phyloP scores from a whole-genome alignment of 352 stramenopile genomes.

The Pseudoperonospora humuli region DNA sequence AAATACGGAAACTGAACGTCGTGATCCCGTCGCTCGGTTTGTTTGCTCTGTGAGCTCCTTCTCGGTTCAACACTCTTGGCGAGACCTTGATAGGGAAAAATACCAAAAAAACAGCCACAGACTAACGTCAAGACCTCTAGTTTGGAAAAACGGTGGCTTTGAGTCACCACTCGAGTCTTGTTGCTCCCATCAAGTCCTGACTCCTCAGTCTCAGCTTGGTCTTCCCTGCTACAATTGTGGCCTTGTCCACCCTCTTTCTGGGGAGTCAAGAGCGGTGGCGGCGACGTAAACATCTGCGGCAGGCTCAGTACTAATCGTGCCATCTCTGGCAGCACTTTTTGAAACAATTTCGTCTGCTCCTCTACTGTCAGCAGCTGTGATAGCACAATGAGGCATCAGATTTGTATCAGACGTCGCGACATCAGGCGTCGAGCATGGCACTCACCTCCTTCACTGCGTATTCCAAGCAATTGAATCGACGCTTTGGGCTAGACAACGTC shows the following conservation, averaged over 20 bases:
- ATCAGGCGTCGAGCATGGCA: neutral
- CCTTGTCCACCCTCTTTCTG: slow-evolving; percentile 1
- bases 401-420: neutral
- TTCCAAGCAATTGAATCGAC: slow-evolving; percentile 32
- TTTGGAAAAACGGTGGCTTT: slow-evolving; percentile 34
- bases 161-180: slow-evolving; percentile 13
- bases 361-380: slow-evolving; percentile 30
- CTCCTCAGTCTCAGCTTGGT: neutral
- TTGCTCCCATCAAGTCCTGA: neutral
- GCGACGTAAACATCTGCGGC: slow-evolving; percentile 37
- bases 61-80: slow-evolving; percentile 12
- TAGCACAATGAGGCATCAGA: neutral
- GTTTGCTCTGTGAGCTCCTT: slow-evolving; percentile 1
- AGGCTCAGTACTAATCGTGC: slow-evolving; percentile 36
- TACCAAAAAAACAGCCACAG: slow-evolving; percentile 49
- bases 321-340: slow-evolving; percentile 41
- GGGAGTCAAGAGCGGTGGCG: slow-evolving; percentile 33
- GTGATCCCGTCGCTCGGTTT: slow-evolving; percentile 4
- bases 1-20: slow-evolving; percentile 48
- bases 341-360: slow-evolving; percentile 35
- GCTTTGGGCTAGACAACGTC: slow-evolving; percentile 16
- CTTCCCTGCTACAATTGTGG: neutral
- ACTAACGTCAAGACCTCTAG: slow-evolving; percentile 40
- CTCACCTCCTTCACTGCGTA: slow-evolving; percentile 30
- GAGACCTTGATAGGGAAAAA: slow-evolving; percentile 46